Conservation (phyloP, 2,329 filamentous ascomycete genomes). For the Colletotrichum lini region DNA sequence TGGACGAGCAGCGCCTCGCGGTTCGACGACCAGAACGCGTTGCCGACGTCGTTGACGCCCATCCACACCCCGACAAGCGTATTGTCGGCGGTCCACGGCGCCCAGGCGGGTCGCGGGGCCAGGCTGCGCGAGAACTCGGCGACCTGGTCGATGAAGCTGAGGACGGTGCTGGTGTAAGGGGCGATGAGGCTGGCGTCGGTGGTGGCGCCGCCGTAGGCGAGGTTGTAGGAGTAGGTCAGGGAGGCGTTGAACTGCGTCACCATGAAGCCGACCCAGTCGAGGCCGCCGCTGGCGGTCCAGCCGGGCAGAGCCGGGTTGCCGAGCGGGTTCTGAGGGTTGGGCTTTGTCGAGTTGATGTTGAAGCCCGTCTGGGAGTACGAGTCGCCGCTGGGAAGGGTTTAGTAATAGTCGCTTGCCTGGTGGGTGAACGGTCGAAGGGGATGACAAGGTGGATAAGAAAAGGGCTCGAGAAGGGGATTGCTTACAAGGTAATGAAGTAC, state of each 20-base stretch:
- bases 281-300: constrained; percentile 61
- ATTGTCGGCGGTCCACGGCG: constrained; percentile 59
- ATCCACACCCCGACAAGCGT: constrained; percentile 67
- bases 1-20: constrained; percentile 49
- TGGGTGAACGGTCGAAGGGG: background rate
- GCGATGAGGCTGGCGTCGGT: constrained; percentile 63
- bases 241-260: constrained; percentile 59
- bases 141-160: constrained; percentile 68
- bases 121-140: constrained; percentile 54
- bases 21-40: constrained; percentile 56
- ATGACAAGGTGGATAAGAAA: background rate
- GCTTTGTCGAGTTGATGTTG: constrained; percentile 62
- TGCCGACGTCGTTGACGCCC: constrained; percentile 70
- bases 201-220: constrained; percentile 66
- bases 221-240: constrained; percentile 62
- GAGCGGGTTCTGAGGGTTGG: constrained; percentile 68
- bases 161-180: constrained; percentile 62
- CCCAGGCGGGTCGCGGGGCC: constrained; percentile 49
- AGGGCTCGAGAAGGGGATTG: background rate
- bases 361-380: constrained; percentile 74
- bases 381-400: constrained; percentile 61
- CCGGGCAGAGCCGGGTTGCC: constrained; percentile 71
- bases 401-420: background rate
- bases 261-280: constrained; percentile 65
- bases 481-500: constrained; percentile 60